phyloP scores from a whole-genome alignment of 1,284 basidiomycete genomes.

The Cerioporus squamosus region DNA sequence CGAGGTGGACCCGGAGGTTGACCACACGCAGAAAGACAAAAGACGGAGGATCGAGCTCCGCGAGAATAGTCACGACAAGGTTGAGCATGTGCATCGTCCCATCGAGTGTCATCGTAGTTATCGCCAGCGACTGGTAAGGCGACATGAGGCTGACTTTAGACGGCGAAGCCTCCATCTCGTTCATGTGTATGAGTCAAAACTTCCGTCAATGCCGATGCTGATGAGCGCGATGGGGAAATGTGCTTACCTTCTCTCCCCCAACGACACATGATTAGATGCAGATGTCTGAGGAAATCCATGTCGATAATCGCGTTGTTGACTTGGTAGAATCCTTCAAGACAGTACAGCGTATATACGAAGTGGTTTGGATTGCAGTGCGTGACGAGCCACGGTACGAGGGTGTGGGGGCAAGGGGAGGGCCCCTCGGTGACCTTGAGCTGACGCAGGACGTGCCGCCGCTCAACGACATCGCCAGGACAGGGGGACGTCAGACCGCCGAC shows the following conservation, averaged over 20 bases:
- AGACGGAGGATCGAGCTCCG: conserved; percentile 14
- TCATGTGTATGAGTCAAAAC: conserved; percentile 2
- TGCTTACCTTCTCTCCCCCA: conserved; percentile 18
- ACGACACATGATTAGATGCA: conserved; percentile 18
- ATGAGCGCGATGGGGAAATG: background rate
- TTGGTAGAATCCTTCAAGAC: conserved; percentile 14
- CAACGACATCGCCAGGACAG: background rate
- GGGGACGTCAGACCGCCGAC: conserved; percentile 3
- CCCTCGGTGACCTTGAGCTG: conserved; percentile 21
- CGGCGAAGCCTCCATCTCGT: conserved; percentile 8
- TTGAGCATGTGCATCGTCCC: conserved; percentile 12
- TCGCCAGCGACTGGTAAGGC: conserved; percentile 7
- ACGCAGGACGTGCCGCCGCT: background rate
- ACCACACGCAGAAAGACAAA: conserved; percentile 16
- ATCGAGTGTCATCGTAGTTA: conserved; percentile 20
- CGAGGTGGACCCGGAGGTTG: conserved; percentile 18
- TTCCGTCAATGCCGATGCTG: background rate
- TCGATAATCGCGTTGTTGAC: conserved; percentile 16
- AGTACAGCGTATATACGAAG: conserved; percentile 19
- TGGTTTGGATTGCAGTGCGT: conserved; percentile 13
- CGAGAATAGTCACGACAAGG: conserved; percentile 11
- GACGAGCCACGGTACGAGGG: conserved; percentile 21
- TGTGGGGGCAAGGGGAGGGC: conserved; percentile 20
- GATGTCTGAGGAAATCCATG: conserved; percentile 10
- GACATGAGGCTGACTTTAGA: conserved; percentile 11